Evolutionary conservation across 2,329 filamentous ascomycete genomes (phyloP).

Genomic region (Aspergillus pseudoglaucus): DNA sequence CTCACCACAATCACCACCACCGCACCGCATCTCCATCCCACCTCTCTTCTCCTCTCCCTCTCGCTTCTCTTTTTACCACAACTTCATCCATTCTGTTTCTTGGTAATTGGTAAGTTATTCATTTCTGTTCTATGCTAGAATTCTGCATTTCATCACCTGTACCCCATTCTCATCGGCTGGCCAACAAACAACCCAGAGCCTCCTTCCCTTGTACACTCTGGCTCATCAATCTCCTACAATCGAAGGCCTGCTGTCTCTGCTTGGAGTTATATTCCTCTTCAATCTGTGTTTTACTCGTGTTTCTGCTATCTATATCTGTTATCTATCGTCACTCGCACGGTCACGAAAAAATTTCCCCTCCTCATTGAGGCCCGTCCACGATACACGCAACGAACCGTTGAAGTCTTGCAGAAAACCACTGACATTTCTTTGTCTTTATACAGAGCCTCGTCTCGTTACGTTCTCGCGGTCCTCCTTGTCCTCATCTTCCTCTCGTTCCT

Average conservation of each 20-base stretch:
- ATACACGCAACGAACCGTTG: not conserved
- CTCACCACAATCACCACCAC: conserved; percentile 10
- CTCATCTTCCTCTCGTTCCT: conserved; percentile 4
- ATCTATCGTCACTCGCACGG: conserved; percentile 2
- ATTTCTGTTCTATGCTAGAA: no score
- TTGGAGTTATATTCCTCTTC: no score
- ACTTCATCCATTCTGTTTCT: no score
- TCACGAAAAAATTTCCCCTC: not conserved
- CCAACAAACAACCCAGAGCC: no score
- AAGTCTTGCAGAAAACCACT: not conserved
- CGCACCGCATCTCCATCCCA: conserved; percentile 9
- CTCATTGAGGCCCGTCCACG: not conserved
- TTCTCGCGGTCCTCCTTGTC: conserved; percentile 4
- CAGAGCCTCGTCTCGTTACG: conserved; percentile 1
- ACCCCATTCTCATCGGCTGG: no score
- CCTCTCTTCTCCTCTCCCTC: conserved; percentile 9
- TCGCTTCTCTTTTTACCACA: conserved; percentile 1
- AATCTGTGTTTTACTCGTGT: no score
- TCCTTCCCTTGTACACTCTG: no score
- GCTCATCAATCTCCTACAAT: no score
- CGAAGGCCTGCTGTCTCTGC: no score
- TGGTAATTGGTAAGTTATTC: no score
- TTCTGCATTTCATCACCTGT: no score
- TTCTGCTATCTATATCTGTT: not conserved
- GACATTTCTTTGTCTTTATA: not conserved